Conservation (phyloP, 2,329 filamentous ascomycete species). For the Cercospora zeae-maydis region DNA sequence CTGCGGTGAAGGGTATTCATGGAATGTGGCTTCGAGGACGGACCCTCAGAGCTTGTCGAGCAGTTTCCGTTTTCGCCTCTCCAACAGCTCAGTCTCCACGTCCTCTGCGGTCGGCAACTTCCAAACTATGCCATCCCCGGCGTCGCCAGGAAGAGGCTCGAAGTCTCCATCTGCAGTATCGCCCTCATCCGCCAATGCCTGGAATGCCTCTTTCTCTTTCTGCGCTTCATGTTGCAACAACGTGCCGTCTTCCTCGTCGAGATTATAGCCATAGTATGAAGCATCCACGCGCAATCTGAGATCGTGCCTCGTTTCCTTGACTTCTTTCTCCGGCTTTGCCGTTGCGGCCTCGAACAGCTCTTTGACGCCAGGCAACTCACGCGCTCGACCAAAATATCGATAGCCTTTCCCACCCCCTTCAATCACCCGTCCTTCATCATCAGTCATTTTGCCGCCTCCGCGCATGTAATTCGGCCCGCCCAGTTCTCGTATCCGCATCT, state of each 20-base stretch:
- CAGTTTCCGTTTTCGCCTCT: conserved; percentile 75
- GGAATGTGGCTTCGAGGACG: neutral
- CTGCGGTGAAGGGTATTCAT: neutral
- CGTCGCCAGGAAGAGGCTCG: conserved; percentile 83
- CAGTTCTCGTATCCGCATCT: conserved; percentile 89
- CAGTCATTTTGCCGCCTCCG: conserved; percentile 50
- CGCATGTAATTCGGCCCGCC: conserved; percentile 98
- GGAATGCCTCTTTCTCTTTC: conserved; percentile 78
- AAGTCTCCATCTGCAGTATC: conserved; percentile 50
- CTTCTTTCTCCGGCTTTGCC: conserved; percentile 51
- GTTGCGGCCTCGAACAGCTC: conserved; percentile 85
- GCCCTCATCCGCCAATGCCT: conserved; percentile 59
- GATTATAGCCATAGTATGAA: conserved; percentile 90
- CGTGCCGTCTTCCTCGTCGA: conserved; percentile 83
- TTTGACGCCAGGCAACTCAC: conserved; percentile 89
- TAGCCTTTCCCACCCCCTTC: conserved; percentile 79
- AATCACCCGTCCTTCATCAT: conserved; percentile 56
- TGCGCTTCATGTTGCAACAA: conserved; percentile 75
- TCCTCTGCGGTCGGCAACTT: conserved; percentile 80
- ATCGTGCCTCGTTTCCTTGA: conserved; percentile 65
- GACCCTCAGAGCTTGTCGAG: conserved; percentile 58
- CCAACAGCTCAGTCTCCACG: conserved; percentile 90
- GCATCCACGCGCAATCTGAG: conserved; percentile 78
- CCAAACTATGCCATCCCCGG: conserved; percentile 79
- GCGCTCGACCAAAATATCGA: conserved; percentile 86